Base-by-base conservation (phyloP, 139 green algal species). In the Chlorella sp. region DNA sequence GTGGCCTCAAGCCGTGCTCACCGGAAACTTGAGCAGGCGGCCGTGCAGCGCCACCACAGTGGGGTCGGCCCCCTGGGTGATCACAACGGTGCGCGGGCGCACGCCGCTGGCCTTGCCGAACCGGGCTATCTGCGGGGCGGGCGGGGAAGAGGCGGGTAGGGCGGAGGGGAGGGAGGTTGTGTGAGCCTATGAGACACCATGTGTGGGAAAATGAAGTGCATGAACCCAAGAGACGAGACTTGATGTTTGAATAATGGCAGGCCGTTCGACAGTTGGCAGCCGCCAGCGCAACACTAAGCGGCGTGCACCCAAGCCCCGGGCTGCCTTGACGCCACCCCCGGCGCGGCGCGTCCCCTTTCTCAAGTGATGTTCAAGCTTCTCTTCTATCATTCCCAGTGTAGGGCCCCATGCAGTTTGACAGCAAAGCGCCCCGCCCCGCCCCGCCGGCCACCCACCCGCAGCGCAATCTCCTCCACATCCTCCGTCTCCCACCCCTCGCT, bases 31-130 rank as follows among this genome's bases (percentile, higher is more conserved):
- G 78, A 84, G 37, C 30, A 97, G 93, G 87, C 95, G 93, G 90
- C 97, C 97, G 76, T 94, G 83, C 2, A 90, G 69, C 0, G 97
- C 97, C 42, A 99, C 95, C 18, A 99, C 91, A 26, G 98, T 99
- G 73, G 96, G 89, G 88, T 98, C 95, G 53, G 91, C 92, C 37
- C 96, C 96, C 90, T 99, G 98, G 0, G 98, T 99, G 93, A 99
- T 96, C 36, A 99, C 97, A 3, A 99, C 97, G 36, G 90, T 95
- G 87, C 98, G 94, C 22, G 94, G 89, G 12, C 96, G 92, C 75
- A 81, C 88, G 91, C 96, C 95, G 90, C 95, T 97, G 82, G 94
- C 89, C 93, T 99, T 99, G 28, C 97, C 95, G 76, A 97, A 92
- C 40, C 86, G 89, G 1, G 96, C 94, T 64, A 99, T 96, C 95